phyloP scores from a whole-genome alignment of 345 rosid species.

The Psidium guajava region DNA sequence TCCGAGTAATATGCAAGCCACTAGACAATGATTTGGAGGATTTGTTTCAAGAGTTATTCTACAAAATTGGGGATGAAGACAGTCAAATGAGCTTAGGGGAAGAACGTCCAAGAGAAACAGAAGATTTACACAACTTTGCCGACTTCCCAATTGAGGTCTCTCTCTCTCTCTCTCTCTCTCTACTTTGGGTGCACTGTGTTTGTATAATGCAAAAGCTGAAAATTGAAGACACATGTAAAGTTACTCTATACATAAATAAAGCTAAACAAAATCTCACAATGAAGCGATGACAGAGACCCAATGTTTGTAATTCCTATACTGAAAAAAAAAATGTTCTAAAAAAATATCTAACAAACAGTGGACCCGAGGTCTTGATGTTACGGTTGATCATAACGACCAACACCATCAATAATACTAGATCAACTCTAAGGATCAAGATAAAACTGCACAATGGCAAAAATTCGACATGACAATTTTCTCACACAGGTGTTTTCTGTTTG shows the following conservation, averaged over 20 bases:
- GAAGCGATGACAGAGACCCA: background rate
- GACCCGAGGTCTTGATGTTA: too few species aligned
- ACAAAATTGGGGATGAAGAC: too few species aligned
- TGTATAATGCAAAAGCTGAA: background rate
- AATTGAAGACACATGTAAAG: background rate
- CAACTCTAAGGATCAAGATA: too few species aligned
- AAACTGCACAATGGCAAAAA: too few species aligned
- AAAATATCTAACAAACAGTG: too few species aligned
- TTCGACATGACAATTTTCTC: too few species aligned
- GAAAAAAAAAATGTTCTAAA: background rate
- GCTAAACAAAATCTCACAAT: background rate
- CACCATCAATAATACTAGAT: too few species aligned
- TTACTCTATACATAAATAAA: background rate
- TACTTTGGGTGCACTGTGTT: background rate
- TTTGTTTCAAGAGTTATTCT: too few species aligned
- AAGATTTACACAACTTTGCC: background rate
- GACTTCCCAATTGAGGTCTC: background rate
- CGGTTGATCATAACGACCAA: too few species aligned
- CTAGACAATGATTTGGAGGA: background rate
- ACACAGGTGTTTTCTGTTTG: background rate
- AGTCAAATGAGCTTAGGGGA: background rate
- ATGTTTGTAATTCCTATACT: background rate
- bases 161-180: background rate
- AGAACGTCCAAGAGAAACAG: background rate
- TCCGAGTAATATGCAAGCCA: background rate